A percentile compares a stretch with the other conserved stretches of the same genome.
Evolutionary conservation across 2,329 filamentous ascomycete genomes (phyloP).

Genomic region (Trichophyton verrucosum): DNA sequence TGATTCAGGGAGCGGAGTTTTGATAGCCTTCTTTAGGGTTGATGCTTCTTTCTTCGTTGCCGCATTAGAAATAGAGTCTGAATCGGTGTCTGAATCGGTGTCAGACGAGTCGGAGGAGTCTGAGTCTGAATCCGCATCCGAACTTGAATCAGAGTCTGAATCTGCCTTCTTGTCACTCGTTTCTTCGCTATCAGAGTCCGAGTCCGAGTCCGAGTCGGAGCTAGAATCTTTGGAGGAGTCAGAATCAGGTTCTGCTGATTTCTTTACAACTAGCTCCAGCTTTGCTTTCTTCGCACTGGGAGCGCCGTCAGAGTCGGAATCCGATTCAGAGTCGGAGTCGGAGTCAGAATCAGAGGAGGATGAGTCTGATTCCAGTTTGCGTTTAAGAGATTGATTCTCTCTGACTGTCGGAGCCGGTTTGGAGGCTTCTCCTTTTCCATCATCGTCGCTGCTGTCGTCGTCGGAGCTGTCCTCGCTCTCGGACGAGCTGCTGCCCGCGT

Average conservation of each 20-base stretch:
- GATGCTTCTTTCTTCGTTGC: slow-evolving; percentile 30
- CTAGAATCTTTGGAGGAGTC: background rate
- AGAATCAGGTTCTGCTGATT: background rate
- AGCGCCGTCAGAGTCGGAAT: slow-evolving; percentile 3
- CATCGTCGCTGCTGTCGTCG: slow-evolving; percentile 34
- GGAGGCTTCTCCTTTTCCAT: slow-evolving; percentile 14
- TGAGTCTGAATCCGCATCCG: slow-evolving; percentile 8
- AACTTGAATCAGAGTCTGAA: background rate
- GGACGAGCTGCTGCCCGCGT: slow-evolving; percentile 28
- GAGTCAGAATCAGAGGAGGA: slow-evolving; percentile 13
- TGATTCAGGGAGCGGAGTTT: slow-evolving; percentile 27
- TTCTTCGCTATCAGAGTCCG: background rate
- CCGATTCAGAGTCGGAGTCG: slow-evolving; percentile 2
- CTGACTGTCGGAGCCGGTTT: slow-evolving; percentile 19
- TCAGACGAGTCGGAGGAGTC: slow-evolving; percentile 22
- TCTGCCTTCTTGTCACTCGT: background rate
- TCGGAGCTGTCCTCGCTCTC: slow-evolving; percentile 38
- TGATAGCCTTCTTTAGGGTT: slow-evolving; percentile 23
- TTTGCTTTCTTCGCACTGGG: slow-evolving; percentile 7
- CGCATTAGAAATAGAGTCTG: background rate
- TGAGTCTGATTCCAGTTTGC: slow-evolving; percentile 42
- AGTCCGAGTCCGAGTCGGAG: background rate
- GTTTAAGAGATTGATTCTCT: slow-evolving; percentile 34
- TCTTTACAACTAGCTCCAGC: background rate
- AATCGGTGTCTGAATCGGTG: slow-evolving; percentile 25